Percentiles rank a stretch among this genome's conserved stretches.
Evolutionary conservation across 495 filamentous ascomycete genomes (phyloP).

Genomic region (Penicillium robsamsonii): DNA sequence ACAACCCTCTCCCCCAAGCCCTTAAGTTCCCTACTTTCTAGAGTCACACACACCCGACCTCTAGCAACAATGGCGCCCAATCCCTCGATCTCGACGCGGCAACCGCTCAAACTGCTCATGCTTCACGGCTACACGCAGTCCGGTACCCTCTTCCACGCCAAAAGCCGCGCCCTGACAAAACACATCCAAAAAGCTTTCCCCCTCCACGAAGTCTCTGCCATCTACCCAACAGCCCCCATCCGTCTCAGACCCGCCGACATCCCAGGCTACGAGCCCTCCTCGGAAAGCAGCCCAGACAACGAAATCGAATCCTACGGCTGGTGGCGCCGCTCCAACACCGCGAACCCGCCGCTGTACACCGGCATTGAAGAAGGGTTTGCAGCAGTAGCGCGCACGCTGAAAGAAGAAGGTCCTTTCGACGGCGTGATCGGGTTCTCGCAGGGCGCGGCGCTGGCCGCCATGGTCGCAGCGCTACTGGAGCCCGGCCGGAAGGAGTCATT

Average conservation of each 20-base stretch:
- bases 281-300: slow-evolving; percentile 34
- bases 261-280: slow-evolving; percentile 56
- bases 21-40: not conserved
- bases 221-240: slow-evolving; percentile 54
- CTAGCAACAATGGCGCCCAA: slow-evolving; percentile 23
- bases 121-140: slow-evolving; percentile 85
- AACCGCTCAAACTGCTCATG: slow-evolving; percentile 56
- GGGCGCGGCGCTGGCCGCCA: slow-evolving; percentile 61
- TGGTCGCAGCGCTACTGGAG: slow-evolving; percentile 71
- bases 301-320: slow-evolving; percentile 73
- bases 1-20: not conserved
- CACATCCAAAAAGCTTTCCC: slow-evolving; percentile 70
- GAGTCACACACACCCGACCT: too few species aligned
- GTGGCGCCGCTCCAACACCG: slow-evolving; percentile 64
- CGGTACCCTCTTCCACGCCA: slow-evolving; percentile 79
- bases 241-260: slow-evolving; percentile 65
- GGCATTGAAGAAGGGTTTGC: slow-evolving; percentile 64
- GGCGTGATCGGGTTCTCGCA: slow-evolving; percentile 77
- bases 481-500: slow-evolving; percentile 46
- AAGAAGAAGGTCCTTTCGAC: slow-evolving; percentile 61
- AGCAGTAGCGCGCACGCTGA: slow-evolving; percentile 56
- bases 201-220: slow-evolving; percentile 49
- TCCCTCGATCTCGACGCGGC: slow-evolving; percentile 19
- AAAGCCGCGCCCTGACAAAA: slow-evolving; percentile 85
- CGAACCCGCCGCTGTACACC: slow-evolving; percentile 55